phyloP scores from a whole-genome alignment of 345 rosid species.

The Syzygium aromaticum region DNA sequence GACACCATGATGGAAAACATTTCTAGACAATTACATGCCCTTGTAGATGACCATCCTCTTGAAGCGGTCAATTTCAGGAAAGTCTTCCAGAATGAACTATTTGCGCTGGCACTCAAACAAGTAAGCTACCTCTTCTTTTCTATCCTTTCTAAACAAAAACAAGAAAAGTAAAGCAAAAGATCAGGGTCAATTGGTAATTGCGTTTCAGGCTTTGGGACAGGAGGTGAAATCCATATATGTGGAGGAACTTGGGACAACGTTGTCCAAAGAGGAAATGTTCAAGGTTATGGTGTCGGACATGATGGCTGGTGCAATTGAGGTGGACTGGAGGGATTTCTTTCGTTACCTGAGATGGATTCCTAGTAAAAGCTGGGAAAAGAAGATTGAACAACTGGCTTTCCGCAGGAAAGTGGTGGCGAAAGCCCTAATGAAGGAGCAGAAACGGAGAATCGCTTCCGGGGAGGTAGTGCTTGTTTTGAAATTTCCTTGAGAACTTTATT shows the following conservation, averaged over 20 bases:
- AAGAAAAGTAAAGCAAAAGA: too few species aligned
- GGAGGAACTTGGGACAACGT: constrained; percentile 45
- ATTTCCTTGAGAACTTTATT: neutral
- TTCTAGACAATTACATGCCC: constrained; percentile 27
- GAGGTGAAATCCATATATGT: constrained; percentile 55
- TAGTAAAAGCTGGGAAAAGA: constrained; percentile 39
- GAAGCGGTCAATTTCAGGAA: constrained; percentile 62
- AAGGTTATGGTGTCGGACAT: constrained; percentile 50
- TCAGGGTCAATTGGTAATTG: neutral
- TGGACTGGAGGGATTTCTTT: constrained; percentile 96
- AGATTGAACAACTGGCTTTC: constrained; percentile 33
- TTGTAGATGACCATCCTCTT: constrained; percentile 19
- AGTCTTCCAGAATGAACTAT: constrained; percentile 67
- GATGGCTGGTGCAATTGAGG: constrained; percentile 86
- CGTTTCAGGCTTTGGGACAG: constrained; percentile 49
- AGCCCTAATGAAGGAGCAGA: constrained; percentile 48
- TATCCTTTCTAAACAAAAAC: neutral
- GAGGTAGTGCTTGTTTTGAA: constrained; percentile 20
- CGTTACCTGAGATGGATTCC: constrained; percentile 85
- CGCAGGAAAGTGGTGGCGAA: constrained; percentile 58
- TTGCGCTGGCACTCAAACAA: constrained; percentile 55
- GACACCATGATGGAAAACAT: constrained; percentile 49
- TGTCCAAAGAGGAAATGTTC: constrained; percentile 50
- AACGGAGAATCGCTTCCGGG: constrained; percentile 40
- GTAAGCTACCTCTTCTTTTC: constrained; percentile 22